phyloP scores from a whole-genome alignment of 306 rosid genomes.

The Gillenia trifoliata region DNA sequence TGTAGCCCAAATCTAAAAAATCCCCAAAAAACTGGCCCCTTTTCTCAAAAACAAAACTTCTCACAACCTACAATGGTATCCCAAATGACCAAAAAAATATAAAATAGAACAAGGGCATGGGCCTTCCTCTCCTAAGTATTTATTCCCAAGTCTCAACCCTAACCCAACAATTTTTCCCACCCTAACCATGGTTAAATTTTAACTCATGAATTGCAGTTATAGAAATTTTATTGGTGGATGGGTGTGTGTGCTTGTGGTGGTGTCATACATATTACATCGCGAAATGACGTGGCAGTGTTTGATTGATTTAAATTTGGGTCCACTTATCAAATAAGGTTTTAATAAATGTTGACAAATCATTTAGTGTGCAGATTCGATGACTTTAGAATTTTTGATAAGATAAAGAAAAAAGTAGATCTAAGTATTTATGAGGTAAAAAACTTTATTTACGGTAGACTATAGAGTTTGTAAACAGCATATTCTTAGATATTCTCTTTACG shows the following conservation, averaged over 20 bases:
- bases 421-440: background rate
- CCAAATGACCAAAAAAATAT: constrained; percentile 1
- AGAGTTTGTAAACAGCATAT: background rate
- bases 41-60: constrained; percentile 17
- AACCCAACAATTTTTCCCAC: background rate
- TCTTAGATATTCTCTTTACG: background rate
- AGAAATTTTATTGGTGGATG: background rate
- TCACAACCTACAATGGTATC: background rate
- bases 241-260: background rate
- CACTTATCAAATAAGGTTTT: background rate
- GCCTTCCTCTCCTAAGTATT: background rate
- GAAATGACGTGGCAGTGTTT: background rate
- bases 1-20: constrained; percentile 17
- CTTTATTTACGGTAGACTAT: background rate
- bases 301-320: background rate
- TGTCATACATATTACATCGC: background rate
- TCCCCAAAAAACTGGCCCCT: constrained; percentile 25
- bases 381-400: background rate
- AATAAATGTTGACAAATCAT: background rate
- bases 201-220: constrained; percentile 9
- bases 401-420: background rate
- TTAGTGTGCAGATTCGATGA: background rate
- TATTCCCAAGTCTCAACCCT: background rate
- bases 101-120: background rate
- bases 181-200: constrained; percentile 20